Evolutionary conservation across 2,329 filamentous ascomycete genomes (phyloP), one percentile per base, ranked within the genome.

Genomic region (Alternaria sp.): DNA sequence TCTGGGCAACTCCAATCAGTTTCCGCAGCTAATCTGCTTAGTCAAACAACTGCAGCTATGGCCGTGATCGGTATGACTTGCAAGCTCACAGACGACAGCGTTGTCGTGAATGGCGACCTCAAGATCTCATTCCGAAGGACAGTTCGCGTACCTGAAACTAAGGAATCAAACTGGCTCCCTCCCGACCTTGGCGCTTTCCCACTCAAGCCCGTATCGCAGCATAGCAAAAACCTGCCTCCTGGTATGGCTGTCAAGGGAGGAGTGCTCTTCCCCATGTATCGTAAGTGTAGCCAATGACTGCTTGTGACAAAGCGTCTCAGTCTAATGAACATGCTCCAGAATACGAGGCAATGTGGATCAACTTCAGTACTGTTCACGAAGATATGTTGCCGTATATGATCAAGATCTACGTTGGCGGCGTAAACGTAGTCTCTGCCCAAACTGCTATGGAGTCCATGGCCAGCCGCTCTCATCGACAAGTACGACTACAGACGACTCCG

Each of bases 211-310:
- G 51, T 65, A 3, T 54, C 55, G 2, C 14, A 39, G 5, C 79
- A 79, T 54, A 61, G 69, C 7, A 49, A 63, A 1, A 71, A 65
- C 0, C 65, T 85, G 18, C 78, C 78, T 1, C 11, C 60, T 0
- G 53, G 69, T 5, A 78, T 84, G 66, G 67, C 61, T 0, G 64
- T 59, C 1, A 82, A 83, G 59, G 80, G 80, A 3, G 82, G 83
- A 1, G 48, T 82, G 0, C 81, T 85, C 63, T 70, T 85, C 5
- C 79, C 82, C 0, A 84, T 85, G 75, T 79, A 83, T 22, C 79
- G 75, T 89, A 88, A 54, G 62, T 62, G 12, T 8, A 16, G 3
- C 11, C 5, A 22, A 22, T 8, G 3, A 7, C 18, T 32, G 12
- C 22, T 20, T 24, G 12, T 16, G 8, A 14, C 24, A 30, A 9